phyloP scores from a whole-genome alignment of 1,284 basidiomycete species.

The Puccinia horiana region DNA sequence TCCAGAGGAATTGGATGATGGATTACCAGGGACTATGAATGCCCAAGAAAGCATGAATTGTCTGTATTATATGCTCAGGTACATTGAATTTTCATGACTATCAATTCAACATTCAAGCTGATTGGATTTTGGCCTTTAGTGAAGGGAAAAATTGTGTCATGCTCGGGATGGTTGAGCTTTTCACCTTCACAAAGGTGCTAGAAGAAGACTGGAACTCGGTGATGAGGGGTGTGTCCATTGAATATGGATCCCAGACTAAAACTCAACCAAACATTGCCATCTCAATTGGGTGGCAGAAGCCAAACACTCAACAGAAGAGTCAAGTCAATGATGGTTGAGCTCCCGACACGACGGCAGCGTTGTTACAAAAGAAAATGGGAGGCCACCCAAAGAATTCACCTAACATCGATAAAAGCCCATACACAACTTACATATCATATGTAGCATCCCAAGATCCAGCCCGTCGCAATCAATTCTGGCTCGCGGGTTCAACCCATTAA shows the following conservation, averaged over 20 bases:
- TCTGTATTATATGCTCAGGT: slow-evolving; percentile 19
- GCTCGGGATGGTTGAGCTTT: not conserved
- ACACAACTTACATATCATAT: not conserved
- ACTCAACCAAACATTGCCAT: not conserved
- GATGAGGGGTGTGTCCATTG: not conserved
- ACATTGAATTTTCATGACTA: not conserved
- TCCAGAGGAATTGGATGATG: not conserved
- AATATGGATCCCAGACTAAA: slow-evolving; percentile 8
- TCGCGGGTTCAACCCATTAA: not conserved
- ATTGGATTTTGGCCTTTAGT: not conserved
- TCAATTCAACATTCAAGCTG: too few relatives aligned
- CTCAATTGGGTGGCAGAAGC: not conserved
- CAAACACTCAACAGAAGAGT: too few relatives aligned
- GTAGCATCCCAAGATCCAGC: not conserved
- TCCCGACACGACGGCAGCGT: slow-evolving; percentile 1
- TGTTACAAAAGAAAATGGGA: too few relatives aligned
- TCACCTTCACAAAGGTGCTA: not conserved
- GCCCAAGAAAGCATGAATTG: too few relatives aligned
- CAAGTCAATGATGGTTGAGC: not conserved
- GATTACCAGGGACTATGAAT: slow-evolving; percentile 12
- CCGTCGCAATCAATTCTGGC: not conserved
- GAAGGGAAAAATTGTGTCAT: not conserved
- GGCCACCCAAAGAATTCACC: not conserved
- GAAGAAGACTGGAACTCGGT: not conserved
- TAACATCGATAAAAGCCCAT: not conserved